These are phyloP conservation scores for Trametes pubescens DNA, from an alignment of 1,284 basidiomycete species.

Conservation along the genomic window DNA sequence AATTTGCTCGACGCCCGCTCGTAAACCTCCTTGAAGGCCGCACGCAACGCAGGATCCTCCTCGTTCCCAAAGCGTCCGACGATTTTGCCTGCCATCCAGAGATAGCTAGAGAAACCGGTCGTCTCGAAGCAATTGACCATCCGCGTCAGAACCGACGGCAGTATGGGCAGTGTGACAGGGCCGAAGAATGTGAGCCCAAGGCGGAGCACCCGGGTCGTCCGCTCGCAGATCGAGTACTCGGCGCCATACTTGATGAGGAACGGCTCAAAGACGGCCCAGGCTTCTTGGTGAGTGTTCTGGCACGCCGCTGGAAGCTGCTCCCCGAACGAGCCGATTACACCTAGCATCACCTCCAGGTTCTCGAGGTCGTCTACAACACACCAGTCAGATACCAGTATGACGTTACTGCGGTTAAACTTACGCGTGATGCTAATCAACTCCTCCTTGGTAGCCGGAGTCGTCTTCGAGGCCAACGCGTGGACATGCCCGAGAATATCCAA, in stretches of 20 bases:
- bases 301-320: conserved; percentile 85
- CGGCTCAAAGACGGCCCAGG: conserved; percentile 86
- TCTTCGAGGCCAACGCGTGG: conserved; percentile 63
- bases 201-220: conserved; percentile 87
- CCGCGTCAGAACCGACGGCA: conserved; percentile 76
- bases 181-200: conserved; percentile 88
- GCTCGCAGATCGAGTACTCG: conserved; percentile 84
- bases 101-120: conserved; percentile 87
- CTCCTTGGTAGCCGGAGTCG: conserved; percentile 62
- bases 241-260: conserved; percentile 86
- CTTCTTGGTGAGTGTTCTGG: conserved; percentile 78
- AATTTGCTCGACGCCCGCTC: conserved; percentile 80
- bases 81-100: conserved; percentile 95
- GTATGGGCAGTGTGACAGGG: conserved; percentile 68
- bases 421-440: conserved; percentile 56
- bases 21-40: conserved; percentile 70
- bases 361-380: conserved; percentile 76
- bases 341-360: conserved; percentile 89
- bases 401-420: conserved; percentile 24
- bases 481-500: conserved; percentile 78
- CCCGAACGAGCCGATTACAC: conserved; percentile 82
- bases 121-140: conserved; percentile 84
- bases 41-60: conserved; percentile 58
- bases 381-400: conserved; percentile 28
- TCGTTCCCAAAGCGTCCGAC: conserved; percentile 78